Evolutionary conservation across 164 flowering plant species (phyloP).

Genomic region (Annona cherimola): DNA sequence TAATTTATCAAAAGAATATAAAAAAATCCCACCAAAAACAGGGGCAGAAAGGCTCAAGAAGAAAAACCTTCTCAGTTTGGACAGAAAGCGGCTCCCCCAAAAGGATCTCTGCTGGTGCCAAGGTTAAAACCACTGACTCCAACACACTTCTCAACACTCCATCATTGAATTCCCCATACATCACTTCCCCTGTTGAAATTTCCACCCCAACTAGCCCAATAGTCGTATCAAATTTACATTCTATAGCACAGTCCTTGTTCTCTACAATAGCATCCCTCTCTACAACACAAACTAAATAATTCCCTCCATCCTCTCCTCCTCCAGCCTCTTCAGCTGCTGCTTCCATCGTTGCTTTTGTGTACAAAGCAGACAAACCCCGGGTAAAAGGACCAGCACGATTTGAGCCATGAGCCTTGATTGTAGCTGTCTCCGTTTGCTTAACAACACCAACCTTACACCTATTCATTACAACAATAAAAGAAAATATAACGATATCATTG

Average conservation of each 20-base stretch:
- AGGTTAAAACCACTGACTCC: constrained; percentile 65
- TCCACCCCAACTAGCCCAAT: constrained; percentile 77
- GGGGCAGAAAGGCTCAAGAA: neutral
- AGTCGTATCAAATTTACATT: constrained; percentile 49
- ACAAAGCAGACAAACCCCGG: constrained; percentile 83
- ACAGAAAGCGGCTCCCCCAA: constrained; percentile 70
- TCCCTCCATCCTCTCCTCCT: constrained; percentile 43
- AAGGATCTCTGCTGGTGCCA: constrained; percentile 78
- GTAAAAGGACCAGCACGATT: constrained; percentile 61
- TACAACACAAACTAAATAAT: constrained; percentile 76
- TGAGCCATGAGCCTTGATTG: constrained; percentile 77
- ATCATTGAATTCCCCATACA: constrained; percentile 80
- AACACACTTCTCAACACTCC: constrained; percentile 59
- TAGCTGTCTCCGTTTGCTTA: constrained; percentile 92
- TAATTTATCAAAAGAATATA: neutral
- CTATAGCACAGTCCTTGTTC: constrained; percentile 23
- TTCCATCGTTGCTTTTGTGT: constrained; percentile 89
- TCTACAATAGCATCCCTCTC: constrained; percentile 36
- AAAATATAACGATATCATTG: no score
- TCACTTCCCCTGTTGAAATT: constrained; percentile 84
- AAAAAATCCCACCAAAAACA: neutral
- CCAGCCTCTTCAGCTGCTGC: constrained; percentile 77
- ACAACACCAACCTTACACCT: constrained; percentile 83
- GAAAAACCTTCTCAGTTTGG: constrained; percentile 72
- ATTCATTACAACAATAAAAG: neutral